Percentiles rank a stretch among this genome's conserved stretches.
These are phyloP conservation scores for Dictyophora rubrovolvata DNA, from an alignment of 768 basidiomycete genomes.

Conservation along the genomic window DNA sequence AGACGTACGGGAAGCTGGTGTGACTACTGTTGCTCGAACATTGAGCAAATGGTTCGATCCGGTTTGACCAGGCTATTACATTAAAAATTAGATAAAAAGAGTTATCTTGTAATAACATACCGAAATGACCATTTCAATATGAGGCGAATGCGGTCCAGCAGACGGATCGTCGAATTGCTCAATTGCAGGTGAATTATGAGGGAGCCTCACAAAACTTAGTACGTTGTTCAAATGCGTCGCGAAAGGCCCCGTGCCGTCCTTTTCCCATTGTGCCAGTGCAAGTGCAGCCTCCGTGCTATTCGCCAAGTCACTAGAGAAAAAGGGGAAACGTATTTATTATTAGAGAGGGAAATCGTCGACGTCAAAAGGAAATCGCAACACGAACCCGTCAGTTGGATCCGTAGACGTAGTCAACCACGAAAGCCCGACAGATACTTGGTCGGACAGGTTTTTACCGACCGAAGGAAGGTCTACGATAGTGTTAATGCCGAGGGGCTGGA, in stretches of 20 bases:
- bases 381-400: constrained; percentile 8
- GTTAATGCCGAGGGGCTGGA: constrained; percentile 15
- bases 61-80: too few species aligned
- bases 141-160: constrained; percentile 12
- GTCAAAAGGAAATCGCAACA: not conserved
- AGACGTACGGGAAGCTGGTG: constrained; percentile 27
- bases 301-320: not conserved
- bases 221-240: not conserved
- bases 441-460: constrained; percentile 30
- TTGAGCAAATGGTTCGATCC: constrained; percentile 21
- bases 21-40: constrained; percentile 19
- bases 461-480: constrained; percentile 23
- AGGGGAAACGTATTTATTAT: too few species aligned
- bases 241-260: constrained; percentile 8
- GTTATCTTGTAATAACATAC: not conserved
- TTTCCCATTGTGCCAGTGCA: constrained; percentile 9
- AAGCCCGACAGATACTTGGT: constrained; percentile 10
- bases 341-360: not conserved
- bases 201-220: constrained; percentile 9
- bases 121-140: not conserved
- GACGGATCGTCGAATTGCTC: constrained; percentile 9
- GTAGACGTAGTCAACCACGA: constrained; percentile 14
- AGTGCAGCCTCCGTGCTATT: constrained; percentile 8
- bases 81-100: not conserved
- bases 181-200: constrained; percentile 8